phyloP scores from a whole-genome alignment of 2,329 filamentous ascomycete genomes.

The Mollisiaceae sp. region DNA sequence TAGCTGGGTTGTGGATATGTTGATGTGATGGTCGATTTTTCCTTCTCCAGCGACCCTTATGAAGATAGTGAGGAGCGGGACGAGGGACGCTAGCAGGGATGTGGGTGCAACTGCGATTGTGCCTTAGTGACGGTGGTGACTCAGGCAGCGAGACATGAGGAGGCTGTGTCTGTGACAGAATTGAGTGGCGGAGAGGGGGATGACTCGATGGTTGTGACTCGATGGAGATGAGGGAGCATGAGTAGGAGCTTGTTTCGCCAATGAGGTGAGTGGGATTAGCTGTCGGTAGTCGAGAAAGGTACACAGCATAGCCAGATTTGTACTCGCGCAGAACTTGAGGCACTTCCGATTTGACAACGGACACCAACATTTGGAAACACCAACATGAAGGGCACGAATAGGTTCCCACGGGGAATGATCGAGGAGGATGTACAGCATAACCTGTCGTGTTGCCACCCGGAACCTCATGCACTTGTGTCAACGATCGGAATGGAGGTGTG shows the following conservation, averaged over 20 bases:
- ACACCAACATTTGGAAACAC: too few species aligned
- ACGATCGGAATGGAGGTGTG: too few species aligned
- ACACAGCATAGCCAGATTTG: too few species aligned
- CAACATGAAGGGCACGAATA: too few species aligned
- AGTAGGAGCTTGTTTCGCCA: neutral
- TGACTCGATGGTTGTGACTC: slow-evolving; percentile 15
- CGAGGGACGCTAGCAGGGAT: slow-evolving; percentile 26
- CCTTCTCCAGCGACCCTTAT: slow-evolving; percentile 19
- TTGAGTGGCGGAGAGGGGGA: neutral
- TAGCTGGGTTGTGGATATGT: neutral
- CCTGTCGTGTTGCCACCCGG: too few species aligned
- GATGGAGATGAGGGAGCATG: slow-evolving; percentile 1
- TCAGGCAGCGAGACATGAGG: slow-evolving; percentile 24
- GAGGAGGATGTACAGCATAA: too few species aligned
- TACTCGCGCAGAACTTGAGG: too few species aligned
- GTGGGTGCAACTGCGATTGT: neutral
- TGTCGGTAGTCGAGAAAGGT: too few species aligned
- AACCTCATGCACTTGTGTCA: too few species aligned
- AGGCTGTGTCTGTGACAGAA: neutral
- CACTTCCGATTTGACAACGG: too few species aligned
- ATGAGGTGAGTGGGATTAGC: too few species aligned
- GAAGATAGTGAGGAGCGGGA: slow-evolving; percentile 11
- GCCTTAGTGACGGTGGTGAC: slow-evolving; percentile 18
- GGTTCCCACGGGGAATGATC: too few species aligned
- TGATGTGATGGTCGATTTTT: slow-evolving; percentile 7